These are phyloP conservation scores for Pyrenochaeta sp. DNA, from an alignment of 2,329 filamentous ascomycete species.

Conservation along the genomic window DNA sequence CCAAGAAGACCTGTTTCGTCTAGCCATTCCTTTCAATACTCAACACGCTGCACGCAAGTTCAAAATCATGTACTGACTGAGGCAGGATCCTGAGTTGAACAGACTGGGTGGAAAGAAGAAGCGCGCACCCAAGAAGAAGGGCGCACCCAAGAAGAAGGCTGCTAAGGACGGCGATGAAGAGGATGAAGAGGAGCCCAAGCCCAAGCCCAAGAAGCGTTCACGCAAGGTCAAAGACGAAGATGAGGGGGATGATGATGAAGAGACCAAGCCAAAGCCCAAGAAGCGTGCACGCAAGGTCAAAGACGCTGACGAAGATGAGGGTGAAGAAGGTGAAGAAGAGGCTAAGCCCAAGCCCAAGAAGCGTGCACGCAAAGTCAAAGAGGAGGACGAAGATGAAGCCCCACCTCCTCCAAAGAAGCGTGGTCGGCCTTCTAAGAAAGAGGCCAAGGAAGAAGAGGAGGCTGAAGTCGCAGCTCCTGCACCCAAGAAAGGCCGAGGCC, in stretches of 20 bases:
- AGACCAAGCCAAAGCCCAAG: slow-evolving; percentile 40
- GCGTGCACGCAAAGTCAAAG: too few relatives aligned
- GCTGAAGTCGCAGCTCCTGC: slow-evolving; percentile 31
- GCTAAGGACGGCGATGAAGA: slow-evolving; percentile 31
- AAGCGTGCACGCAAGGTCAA: slow-evolving; percentile 10
- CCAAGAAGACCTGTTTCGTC: not conserved
- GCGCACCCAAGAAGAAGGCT: slow-evolving; percentile 39
- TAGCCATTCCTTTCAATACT: not conserved
- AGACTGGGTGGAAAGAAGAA: slow-evolving; percentile 64
- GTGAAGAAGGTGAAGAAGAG: slow-evolving; percentile 48
- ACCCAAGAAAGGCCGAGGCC: slow-evolving; percentile 25
- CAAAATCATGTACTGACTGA: slow-evolving; percentile 44
- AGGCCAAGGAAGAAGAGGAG: slow-evolving; percentile 28
- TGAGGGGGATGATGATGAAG: slow-evolving; percentile 37
- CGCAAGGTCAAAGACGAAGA: slow-evolving; percentile 41
- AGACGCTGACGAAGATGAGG: slow-evolving; percentile 32
- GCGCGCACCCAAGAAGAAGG: slow-evolving; percentile 36
- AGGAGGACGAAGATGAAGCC: slow-evolving; percentile 37
- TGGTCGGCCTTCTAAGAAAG: slow-evolving; percentile 20
- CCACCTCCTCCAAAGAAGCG: slow-evolving; percentile 45
- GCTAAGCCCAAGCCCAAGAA: slow-evolving; percentile 25
- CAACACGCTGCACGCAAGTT: slow-evolving; percentile 1
- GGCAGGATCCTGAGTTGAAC: slow-evolving; percentile 77
- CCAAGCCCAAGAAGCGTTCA: slow-evolving; percentile 54
- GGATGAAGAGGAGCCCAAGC: slow-evolving; percentile 48